These are phyloP conservation scores for Cicer yamashitae DNA, from an alignment of 306 rosid genomes.

Conservation along the genomic window DNA sequence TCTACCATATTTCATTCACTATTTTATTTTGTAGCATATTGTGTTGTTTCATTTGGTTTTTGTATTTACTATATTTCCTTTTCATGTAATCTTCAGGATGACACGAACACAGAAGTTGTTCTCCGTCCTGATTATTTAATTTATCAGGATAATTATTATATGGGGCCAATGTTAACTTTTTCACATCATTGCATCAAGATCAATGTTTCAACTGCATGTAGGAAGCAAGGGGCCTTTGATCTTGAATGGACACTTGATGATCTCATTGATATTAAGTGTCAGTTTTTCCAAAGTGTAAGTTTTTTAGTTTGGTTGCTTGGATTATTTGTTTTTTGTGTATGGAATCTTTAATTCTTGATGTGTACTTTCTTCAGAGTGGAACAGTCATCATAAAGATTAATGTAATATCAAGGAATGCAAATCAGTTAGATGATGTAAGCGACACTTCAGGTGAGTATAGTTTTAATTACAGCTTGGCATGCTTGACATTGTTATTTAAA, in stretches of 20 bases:
- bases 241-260: conserved; percentile 78
- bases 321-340: conserved; percentile 36
- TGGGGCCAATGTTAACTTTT: conserved; percentile 65
- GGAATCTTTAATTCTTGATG: conserved; percentile 42
- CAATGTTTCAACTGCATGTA: conserved; percentile 54
- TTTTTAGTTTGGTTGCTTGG: conserved; percentile 20
- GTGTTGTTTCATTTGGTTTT: conserved; percentile 33
- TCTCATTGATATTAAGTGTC: conserved; percentile 66
- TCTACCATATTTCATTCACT: conserved; percentile 6
- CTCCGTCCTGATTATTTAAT: conserved; percentile 82
- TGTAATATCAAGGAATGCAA: conserved; percentile 59
- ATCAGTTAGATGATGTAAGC: conserved; percentile 46
- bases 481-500: conserved; percentile 33
- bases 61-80: conserved; percentile 39
- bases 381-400: conserved; percentile 66
- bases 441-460: conserved; percentile 67
- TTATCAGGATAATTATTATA: conserved; percentile 71
- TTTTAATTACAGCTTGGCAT: conserved; percentile 31
- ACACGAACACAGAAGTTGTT: conserved; percentile 59
- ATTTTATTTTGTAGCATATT: background rate
- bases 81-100: conserved; percentile 68
- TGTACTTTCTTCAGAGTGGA: conserved; percentile 63
- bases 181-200: conserved; percentile 68
- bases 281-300: conserved; percentile 74
- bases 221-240: conserved; percentile 54